These are phyloP conservation scores for Lasiosphaeria hispida DNA, from an alignment of 495 filamentous ascomycete genomes.

Conservation along the genomic window DNA sequence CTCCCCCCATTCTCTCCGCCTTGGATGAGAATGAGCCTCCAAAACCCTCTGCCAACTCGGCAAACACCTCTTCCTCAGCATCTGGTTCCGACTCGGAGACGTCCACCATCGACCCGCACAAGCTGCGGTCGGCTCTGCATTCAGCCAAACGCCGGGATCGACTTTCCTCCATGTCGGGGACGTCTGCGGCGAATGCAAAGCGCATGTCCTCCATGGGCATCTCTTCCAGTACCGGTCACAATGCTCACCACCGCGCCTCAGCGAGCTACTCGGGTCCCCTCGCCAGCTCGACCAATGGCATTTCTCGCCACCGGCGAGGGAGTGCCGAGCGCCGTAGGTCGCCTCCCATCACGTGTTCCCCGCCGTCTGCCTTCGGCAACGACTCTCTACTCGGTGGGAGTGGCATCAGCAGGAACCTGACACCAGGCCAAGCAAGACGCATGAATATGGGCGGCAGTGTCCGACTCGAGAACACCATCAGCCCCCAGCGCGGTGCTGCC, in stretches of 20 bases:
- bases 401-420: constrained; percentile 27
- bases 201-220: constrained; percentile 37
- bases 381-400: constrained; percentile 5
- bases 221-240: constrained; percentile 10
- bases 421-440: constrained; percentile 42
- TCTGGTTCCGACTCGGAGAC: constrained; percentile 46
- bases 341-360: constrained; percentile 46
- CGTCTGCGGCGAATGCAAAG: constrained; percentile 26
- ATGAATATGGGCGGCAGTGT: constrained; percentile 42
- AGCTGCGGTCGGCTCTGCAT: constrained; percentile 46
- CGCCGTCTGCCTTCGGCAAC: constrained; percentile 23
- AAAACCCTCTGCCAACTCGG: constrained; percentile 30
- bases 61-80: constrained; percentile 21
- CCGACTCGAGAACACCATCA: not conserved
- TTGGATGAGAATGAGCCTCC: constrained; percentile 43
- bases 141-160: constrained; percentile 43
- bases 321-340: constrained; percentile 42
- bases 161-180: constrained; percentile 32
- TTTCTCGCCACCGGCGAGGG: constrained; percentile 41
- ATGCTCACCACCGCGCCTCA: constrained; percentile 26
- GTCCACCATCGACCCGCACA: constrained; percentile 42
- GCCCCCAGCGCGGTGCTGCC: not conserved
- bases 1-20: constrained; percentile 15
- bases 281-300: constrained; percentile 44
- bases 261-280: constrained; percentile 32